Conservation (phyloP, 192 early-diverging fungal genomes). For the Lunasporangiospora selenospora region DNA sequence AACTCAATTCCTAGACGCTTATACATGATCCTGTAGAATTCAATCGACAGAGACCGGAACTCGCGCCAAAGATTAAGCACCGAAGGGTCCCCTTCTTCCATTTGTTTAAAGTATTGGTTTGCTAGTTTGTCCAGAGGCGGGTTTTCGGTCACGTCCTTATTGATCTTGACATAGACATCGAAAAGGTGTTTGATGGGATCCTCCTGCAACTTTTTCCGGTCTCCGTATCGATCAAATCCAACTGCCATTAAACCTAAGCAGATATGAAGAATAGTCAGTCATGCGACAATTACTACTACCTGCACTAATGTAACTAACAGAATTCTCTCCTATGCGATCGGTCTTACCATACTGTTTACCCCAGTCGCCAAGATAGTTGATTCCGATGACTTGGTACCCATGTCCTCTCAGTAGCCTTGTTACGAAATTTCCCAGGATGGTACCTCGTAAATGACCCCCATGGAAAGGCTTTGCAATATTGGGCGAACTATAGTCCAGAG, state of each 20-base stretch:
- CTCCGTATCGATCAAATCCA: slow-evolving; percentile 82
- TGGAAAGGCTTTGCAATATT: slow-evolving; percentile 99
- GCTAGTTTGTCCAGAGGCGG: slow-evolving; percentile 75
- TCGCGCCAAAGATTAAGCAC: slow-evolving; percentile 79
- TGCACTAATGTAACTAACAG: not conserved
- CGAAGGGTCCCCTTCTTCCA: slow-evolving; percentile 82
- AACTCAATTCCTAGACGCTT: slow-evolving; percentile 83
- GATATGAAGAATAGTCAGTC: not conserved
- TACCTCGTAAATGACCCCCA: slow-evolving; percentile 94
- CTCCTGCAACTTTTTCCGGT: slow-evolving; percentile 64
- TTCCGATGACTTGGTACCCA: slow-evolving; percentile 82
- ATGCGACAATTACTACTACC: not conserved
- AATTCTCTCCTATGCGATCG: not conserved
- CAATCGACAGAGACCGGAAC: slow-evolving; percentile 88
- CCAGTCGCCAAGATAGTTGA: slow-evolving; percentile 99
- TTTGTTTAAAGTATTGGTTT: slow-evolving; percentile 85
- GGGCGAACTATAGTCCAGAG: slow-evolving; percentile 93
- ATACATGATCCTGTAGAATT: slow-evolving; percentile 83
- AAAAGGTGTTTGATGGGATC: slow-evolving; percentile 91
- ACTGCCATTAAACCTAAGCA: slow-evolving; percentile 81
- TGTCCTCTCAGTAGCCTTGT: slow-evolving; percentile 76
- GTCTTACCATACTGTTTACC: slow-evolving; percentile 94
- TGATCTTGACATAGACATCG: slow-evolving; percentile 90
- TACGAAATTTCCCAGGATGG: slow-evolving; percentile 95
- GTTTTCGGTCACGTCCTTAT: slow-evolving; percentile 67